A percentile compares a stretch with the other conserved stretches of the same genome.
Conservation (phyloP, 495 filamentous ascomycete species). For the Aspergillus avenaceus region DNA sequence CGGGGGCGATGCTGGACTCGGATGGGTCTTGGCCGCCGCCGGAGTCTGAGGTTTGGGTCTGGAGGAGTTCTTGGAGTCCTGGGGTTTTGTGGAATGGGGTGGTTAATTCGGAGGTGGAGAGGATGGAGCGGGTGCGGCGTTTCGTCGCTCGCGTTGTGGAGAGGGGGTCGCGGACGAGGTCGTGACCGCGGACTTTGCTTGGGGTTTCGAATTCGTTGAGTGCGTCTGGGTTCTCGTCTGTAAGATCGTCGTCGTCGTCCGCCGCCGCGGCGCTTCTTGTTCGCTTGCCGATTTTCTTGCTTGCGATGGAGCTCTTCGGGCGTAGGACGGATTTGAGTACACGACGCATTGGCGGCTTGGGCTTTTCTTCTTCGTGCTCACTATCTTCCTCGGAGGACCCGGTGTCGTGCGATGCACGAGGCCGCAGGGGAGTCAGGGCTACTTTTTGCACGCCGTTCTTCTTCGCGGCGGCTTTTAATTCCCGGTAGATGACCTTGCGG, state of each 20-base stretch:
- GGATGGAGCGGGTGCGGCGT: slow-evolving; percentile 29
- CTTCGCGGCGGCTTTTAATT: slow-evolving; percentile 30
- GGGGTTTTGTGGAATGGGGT: slow-evolving; percentile 31
- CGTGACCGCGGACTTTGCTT: slow-evolving; percentile 38
- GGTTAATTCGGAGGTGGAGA: slow-evolving; percentile 27
- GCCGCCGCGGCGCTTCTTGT: slow-evolving; percentile 35
- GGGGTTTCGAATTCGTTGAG: slow-evolving; percentile 43
- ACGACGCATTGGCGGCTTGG: slow-evolving; percentile 21
- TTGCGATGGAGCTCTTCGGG: slow-evolving; percentile 41
- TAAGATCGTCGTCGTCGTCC: slow-evolving; percentile 27
- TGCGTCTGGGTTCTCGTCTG: slow-evolving; percentile 33
- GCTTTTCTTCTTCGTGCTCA: slow-evolving; percentile 19
- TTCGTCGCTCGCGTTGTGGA: slow-evolving; percentile 33
- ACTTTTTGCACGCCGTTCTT: slow-evolving; percentile 20
- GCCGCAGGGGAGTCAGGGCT: slow-evolving; percentile 32
- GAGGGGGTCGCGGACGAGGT: slow-evolving; percentile 41
- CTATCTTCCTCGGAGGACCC: slow-evolving; percentile 40
- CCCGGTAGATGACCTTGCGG: slow-evolving; percentile 42
- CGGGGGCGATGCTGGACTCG: slow-evolving; percentile 34
- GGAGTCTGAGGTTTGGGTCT: slow-evolving; percentile 23
- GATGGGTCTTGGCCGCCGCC: slow-evolving; percentile 23
- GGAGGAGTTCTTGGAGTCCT: slow-evolving; percentile 27
- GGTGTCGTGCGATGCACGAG: slow-evolving; percentile 19
- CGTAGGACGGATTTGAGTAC: slow-evolving; percentile 50
- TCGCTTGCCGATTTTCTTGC: slow-evolving; percentile 44